These are phyloP conservation scores for Arachnomyces sp. DNA, from an alignment of 2,329 filamentous ascomycete genomes.

Conservation along the genomic window DNA sequence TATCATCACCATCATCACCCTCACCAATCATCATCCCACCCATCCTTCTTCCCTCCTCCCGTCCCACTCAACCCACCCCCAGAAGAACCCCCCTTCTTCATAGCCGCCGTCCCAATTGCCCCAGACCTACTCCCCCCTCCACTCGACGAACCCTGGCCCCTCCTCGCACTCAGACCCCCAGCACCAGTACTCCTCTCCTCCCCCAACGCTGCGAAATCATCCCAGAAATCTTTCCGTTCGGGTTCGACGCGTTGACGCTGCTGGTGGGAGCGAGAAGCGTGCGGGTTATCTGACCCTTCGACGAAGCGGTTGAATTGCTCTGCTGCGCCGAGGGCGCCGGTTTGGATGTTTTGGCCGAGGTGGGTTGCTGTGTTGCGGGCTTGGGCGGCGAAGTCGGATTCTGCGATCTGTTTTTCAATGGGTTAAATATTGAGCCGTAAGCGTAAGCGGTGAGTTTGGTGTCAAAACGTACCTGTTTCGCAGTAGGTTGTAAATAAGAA, in stretches of 20 bases:
- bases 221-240: constrained; percentile 80
- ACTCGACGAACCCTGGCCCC: constrained; percentile 9
- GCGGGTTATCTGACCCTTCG: constrained; percentile 55
- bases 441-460: not conserved
- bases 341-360: constrained; percentile 53
- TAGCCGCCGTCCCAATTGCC: constrained; percentile 55
- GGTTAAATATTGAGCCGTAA: not conserved
- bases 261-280: constrained; percentile 17
- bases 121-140: constrained; percentile 30
- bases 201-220: constrained; percentile 69
- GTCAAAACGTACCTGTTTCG: constrained; percentile 59
- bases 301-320: constrained; percentile 81
- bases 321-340: constrained; percentile 63
- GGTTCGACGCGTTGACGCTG: constrained; percentile 44
- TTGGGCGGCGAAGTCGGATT: constrained; percentile 69
- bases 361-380: constrained; percentile 49
- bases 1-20: constrained; percentile 6
- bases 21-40: constrained; percentile 48
- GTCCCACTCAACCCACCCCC: constrained; percentile 13
- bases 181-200: constrained; percentile 18
- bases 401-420: constrained; percentile 53
- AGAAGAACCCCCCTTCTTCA: constrained; percentile 43
- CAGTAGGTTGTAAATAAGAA: constrained; percentile 84
- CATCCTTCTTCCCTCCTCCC: constrained; percentile 43
- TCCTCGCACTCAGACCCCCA: constrained; percentile 14